These are phyloP conservation scores for Pseudozyma sp. DNA, from an alignment of 1,284 basidiomycete species.

Conservation along the genomic window DNA sequence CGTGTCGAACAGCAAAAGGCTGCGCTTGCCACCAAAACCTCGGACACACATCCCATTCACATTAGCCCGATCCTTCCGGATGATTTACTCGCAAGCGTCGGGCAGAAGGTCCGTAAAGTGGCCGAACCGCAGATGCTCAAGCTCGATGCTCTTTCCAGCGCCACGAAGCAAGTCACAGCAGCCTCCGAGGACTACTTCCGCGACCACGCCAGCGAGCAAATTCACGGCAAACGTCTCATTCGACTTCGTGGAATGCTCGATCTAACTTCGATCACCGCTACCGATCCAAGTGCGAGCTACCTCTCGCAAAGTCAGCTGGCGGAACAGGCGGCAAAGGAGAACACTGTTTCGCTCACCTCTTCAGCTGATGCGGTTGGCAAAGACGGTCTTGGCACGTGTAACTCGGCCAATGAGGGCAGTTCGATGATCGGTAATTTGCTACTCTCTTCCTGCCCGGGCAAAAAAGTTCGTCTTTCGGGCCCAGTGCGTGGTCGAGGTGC, in stretches of 20 bases:
- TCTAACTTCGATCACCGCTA: conserved; percentile 36
- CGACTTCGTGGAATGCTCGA: conserved; percentile 51
- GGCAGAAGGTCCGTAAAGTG: conserved; percentile 29
- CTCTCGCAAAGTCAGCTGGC: conserved; percentile 36
- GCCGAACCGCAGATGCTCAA: conserved; percentile 30
- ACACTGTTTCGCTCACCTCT: conserved; percentile 13
- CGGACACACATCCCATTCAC: conserved; percentile 65
- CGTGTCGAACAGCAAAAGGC: conserved; percentile 23
- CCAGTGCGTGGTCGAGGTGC: conserved; percentile 83
- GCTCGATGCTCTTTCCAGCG: conserved; percentile 3
- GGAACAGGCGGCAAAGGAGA: conserved; percentile 28
- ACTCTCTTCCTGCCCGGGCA: conserved; percentile 93
- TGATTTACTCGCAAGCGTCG: conserved; percentile 40
- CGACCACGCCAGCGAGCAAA: conserved; percentile 40
- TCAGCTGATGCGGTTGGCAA: conserved; percentile 15
- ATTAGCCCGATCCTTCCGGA: conserved; percentile 60
- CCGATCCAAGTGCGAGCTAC: conserved; percentile 28
- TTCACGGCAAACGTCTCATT: conserved; percentile 53
- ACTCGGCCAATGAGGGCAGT: neutral
- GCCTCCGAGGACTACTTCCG: conserved; percentile 22
- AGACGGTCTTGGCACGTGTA: neutral
- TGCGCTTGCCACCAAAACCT: conserved; percentile 60
- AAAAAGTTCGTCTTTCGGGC: conserved; percentile 88
- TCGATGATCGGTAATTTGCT: conserved; percentile 83
- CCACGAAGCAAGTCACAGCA: conserved; percentile 1